phyloP scores from a whole-genome alignment of 805 yeast species.

The Zygosaccharomyces pseudorouxii region DNA sequence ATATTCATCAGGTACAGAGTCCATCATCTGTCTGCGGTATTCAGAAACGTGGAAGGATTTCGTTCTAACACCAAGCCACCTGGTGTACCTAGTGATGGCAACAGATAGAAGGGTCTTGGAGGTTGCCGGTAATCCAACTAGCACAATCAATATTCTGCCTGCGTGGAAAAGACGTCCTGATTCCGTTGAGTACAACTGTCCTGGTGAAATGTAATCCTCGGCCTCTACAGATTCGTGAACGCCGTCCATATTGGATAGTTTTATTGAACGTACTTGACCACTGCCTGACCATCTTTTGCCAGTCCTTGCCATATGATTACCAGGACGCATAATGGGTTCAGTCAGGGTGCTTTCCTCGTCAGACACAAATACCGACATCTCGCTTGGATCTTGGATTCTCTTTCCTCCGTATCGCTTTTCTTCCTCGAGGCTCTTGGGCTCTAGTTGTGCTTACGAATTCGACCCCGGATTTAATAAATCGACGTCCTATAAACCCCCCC shows the following conservation, averaged over 20 bases:
- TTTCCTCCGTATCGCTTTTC: background rate
- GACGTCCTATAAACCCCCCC: too few relatives aligned
- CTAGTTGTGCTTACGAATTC: too few relatives aligned
- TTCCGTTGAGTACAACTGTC: constrained; percentile 88
- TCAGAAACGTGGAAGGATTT: constrained; percentile 90
- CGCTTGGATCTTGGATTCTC: background rate
- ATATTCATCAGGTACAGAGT: constrained; percentile 62
- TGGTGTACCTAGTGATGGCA: constrained; percentile 80
- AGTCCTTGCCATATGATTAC: constrained; percentile 54
- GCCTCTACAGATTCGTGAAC: constrained; percentile 50
- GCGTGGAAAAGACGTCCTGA: constrained; percentile 93
- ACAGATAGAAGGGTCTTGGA: constrained; percentile 94
- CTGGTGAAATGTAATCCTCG: constrained; percentile 69
- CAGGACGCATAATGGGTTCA: constrained; percentile 41
- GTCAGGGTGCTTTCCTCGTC: constrained; percentile 32
- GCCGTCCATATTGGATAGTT: constrained; percentile 41
- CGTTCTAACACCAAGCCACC: constrained; percentile 95
- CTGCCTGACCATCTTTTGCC: constrained; percentile 45
- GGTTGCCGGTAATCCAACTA: constrained; percentile 92
- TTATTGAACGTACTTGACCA: constrained; percentile 11
- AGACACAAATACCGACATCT: constrained; percentile 32
- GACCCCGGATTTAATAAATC: constrained; percentile 2
- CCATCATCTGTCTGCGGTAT: constrained; percentile 57
- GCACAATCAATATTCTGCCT: constrained; percentile 81
- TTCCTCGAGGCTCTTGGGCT: background rate